phyloP scores from a whole-genome alignment of 176 grass and related monocot species.

The Carex kokanica region DNA sequence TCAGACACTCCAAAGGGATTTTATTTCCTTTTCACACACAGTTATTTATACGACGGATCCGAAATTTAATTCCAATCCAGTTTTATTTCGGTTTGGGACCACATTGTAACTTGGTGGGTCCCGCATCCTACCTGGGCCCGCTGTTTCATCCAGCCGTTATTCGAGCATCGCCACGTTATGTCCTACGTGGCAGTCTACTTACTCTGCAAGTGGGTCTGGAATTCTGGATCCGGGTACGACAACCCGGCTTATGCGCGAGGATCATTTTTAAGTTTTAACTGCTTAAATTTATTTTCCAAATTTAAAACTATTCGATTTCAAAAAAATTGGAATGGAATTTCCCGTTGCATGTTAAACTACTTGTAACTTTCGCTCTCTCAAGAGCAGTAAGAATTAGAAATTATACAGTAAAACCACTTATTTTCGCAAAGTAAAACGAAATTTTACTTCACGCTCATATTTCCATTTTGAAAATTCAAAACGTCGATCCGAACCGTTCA shows the following conservation, averaged over 20 bases:
- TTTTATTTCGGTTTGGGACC: slow-evolving; percentile 13
- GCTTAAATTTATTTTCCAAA: background rate
- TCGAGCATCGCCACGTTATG: background rate
- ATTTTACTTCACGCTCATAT: no score
- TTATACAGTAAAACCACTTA: no score
- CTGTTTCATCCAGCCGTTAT: slow-evolving; percentile 14
- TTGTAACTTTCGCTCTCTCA: no score
- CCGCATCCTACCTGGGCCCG: slow-evolving; percentile 4
- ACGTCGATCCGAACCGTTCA: no score
- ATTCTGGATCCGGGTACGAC: background rate
- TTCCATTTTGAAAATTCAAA: no score
- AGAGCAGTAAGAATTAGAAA: no score
- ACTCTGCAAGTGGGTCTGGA: background rate
- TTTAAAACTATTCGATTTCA: background rate
- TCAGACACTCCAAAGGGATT: slow-evolving; percentile 16
- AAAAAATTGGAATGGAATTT: background rate
- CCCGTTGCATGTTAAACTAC: background rate
- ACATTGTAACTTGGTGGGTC: background rate
- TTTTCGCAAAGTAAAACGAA: no score
- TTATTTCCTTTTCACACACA: slow-evolving; percentile 9
- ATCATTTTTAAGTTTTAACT: background rate
- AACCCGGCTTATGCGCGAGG: background rate
- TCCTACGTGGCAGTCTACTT: background rate
- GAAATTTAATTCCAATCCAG: slow-evolving; percentile 19
- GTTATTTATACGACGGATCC: slow-evolving; percentile 18